Evolutionary conservation across 352 stramenopile genomes (phyloP), one percentile per base, ranked within the genome.

Genomic region (Phytophthora cryptogea): DNA sequence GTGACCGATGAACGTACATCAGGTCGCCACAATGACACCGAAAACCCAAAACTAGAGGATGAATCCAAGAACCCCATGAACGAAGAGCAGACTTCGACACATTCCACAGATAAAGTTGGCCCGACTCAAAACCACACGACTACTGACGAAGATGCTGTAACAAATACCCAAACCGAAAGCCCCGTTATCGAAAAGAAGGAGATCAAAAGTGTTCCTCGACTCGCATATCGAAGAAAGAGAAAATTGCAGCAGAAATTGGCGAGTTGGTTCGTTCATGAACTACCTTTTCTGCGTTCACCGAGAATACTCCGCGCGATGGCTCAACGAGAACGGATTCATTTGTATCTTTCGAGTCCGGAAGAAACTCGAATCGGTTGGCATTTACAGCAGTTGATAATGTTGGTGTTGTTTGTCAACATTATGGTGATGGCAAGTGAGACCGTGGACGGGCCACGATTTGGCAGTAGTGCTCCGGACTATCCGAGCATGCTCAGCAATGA

Each of bases 371-470:
- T 76, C 13, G 74, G 77, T 7, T 80, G 77, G 72, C 14, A 58
- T 7, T 11, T 85, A 1, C 74, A 82, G 36, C 68, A 76, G 11
- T 17, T 65, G 14, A 17, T 80, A 20, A 65, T 80, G 50, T 1
- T 81, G 4, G 17, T 83, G 0, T 31, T 80, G 2, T 37, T 81
- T n/a, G 4, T 79, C 1, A 79, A 87, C 46, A 57, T 80, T 8
- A 54, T 43, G 8, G 37, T 73, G 16, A 77, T 88, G 62, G 59
- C 78, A 5, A 42, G 39, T 0, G 63, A 83, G 32, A 88, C 78
- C 4, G 61, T 86, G 4, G 80, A 90, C 13, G 80, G 78, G 10
- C 80, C 78, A 2, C 75, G 71, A 17, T 80, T 74, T n/a, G 65
- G 46, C 1, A 70, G 74, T 0, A 54, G 69, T 2, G 62, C 81